Percentiles rank a stretch among this genome's conserved stretches.
Conservation (phyloP, 2,329 filamentous ascomycete genomes). For the Diaporthe citrichinensis region DNA sequence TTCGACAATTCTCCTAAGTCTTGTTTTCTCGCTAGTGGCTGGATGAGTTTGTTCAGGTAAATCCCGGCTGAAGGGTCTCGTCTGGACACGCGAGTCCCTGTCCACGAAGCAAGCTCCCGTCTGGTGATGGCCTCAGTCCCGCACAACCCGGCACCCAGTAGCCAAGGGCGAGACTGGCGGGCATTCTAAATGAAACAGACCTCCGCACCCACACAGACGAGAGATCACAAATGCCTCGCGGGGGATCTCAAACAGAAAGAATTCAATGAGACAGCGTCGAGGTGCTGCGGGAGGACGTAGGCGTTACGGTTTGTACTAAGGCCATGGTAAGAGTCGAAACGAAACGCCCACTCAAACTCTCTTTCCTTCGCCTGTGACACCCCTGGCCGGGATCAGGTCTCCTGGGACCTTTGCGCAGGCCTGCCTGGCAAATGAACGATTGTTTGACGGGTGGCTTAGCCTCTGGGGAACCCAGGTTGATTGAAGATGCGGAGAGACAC, state of each 20-base stretch:
- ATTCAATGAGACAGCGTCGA: slow-evolving; percentile 8
- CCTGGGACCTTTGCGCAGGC: background rate
- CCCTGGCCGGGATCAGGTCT: slow-evolving; percentile 28
- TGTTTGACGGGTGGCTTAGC: slow-evolving; percentile 27
- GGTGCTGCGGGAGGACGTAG: background rate
- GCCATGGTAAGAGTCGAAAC: slow-evolving; percentile 27
- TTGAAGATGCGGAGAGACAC: slow-evolving; percentile 11
- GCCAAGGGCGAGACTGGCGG: background rate
- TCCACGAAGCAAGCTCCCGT: background rate
- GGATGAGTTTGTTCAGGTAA: background rate
- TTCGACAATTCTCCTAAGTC: slow-evolving; percentile 22
- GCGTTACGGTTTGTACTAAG: slow-evolving; percentile 23
- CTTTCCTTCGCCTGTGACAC: slow-evolving; percentile 11
- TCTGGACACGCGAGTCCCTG: background rate
- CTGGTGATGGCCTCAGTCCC: slow-evolving; percentile 1
- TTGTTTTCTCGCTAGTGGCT: background rate
- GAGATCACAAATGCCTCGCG: slow-evolving; percentile 10
- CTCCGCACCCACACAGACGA: slow-evolving; percentile 19
- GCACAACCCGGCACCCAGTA: background rate
- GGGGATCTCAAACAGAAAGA: slow-evolving; percentile 8
- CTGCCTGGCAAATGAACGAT: slow-evolving; percentile 11
- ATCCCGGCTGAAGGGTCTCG: background rate
- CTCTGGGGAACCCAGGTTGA: background rate
- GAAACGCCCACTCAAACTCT: slow-evolving; percentile 32
- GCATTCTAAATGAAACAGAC: slow-evolving; percentile 28